These are phyloP conservation scores for Penicillium roqueforti DNA, from an alignment of 495 filamentous ascomycete genomes.

Conservation along the genomic window DNA sequence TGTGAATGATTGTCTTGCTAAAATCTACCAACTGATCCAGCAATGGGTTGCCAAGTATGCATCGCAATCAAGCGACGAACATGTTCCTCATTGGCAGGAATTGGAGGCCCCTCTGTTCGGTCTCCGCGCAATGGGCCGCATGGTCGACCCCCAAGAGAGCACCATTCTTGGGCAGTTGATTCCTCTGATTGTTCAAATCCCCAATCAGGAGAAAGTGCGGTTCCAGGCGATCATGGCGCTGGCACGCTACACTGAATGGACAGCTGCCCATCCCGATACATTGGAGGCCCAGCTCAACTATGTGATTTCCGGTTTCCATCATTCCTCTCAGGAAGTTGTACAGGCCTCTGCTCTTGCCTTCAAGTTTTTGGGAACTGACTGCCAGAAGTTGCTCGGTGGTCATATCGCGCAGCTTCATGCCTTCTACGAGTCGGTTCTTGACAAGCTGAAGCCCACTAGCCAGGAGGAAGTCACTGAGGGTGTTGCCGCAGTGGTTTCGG, in stretches of 20 bases:
- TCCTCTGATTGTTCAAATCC: slow-evolving; percentile 87
- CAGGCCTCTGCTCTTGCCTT: slow-evolving; percentile 89
- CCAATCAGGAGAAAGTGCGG: slow-evolving; percentile 89
- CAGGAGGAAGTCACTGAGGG: slow-evolving; percentile 96
- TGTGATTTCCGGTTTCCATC: slow-evolving; percentile 85
- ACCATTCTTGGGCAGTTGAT: slow-evolving; percentile 85
- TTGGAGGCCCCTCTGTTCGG: slow-evolving; percentile 94
- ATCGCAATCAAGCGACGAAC: slow-evolving; percentile 61
- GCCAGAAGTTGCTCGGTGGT: slow-evolving; percentile 73
- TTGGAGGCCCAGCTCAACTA: slow-evolving; percentile 89
- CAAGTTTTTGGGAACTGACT: slow-evolving; percentile 95
- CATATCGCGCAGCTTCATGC: slow-evolving; percentile 79
- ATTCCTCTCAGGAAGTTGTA: slow-evolving; percentile 79
- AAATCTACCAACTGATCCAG: slow-evolving; percentile 79
- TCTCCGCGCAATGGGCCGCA: slow-evolving; percentile 93
- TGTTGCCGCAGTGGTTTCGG: slow-evolving; percentile 83
- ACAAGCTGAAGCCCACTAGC: slow-evolving; percentile 75
- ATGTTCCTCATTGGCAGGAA: slow-evolving; percentile 94
- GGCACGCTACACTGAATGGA: slow-evolving; percentile 97
- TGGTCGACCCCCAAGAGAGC: slow-evolving; percentile 86
- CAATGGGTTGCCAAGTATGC: slow-evolving; percentile 81
- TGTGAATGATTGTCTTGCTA: slow-evolving; percentile 80
- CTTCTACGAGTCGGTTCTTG: slow-evolving; percentile 85
- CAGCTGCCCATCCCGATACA: slow-evolving; percentile 85
- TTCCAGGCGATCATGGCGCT: slow-evolving; percentile 98